Evolutionary conservation across 2,329 filamentous ascomycete species (phyloP).

Genomic region (Ophiostoma ips): DNA sequence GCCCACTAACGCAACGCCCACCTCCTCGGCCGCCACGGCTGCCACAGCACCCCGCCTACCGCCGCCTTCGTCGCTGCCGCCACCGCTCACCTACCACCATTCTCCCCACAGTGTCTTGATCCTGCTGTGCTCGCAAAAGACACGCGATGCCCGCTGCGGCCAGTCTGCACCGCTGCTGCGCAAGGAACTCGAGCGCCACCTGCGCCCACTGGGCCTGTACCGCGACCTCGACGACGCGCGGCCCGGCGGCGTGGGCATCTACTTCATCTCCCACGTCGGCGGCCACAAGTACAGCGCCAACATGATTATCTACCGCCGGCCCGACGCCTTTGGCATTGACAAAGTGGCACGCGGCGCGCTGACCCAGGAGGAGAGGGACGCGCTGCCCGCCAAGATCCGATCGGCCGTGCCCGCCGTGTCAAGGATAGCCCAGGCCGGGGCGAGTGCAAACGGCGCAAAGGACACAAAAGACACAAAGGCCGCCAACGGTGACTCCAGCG

Average conservation of each 20-base stretch:
- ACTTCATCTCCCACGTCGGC: slow-evolving; percentile 92
- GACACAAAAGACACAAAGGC: background rate
- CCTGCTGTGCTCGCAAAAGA: slow-evolving; percentile 85
- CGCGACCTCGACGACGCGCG: slow-evolving; percentile 79
- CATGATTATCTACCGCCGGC: slow-evolving; percentile 73
- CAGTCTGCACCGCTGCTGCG: slow-evolving; percentile 84
- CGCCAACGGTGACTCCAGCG: slow-evolving; percentile 15
- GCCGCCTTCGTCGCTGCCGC: slow-evolving; percentile 15
- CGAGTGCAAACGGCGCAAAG: too few relatives aligned
- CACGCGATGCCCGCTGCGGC: slow-evolving; percentile 87
- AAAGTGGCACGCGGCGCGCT: slow-evolving; percentile 24
- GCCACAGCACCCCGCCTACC: slow-evolving; percentile 11
- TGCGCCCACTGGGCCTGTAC: slow-evolving; percentile 71
- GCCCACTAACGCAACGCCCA: slow-evolving; percentile 54
- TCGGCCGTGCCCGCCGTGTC: slow-evolving; percentile 18
- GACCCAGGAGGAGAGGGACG: slow-evolving; percentile 23
- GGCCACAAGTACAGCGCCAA: slow-evolving; percentile 96
- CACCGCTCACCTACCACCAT: slow-evolving; percentile 35
- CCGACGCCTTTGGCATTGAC: slow-evolving; percentile 42
- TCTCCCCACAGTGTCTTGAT: slow-evolving; percentile 79
- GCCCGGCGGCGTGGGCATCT: slow-evolving; percentile 84
- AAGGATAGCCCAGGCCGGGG: slow-evolving; percentile 15
- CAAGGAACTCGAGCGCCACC: slow-evolving; percentile 77
- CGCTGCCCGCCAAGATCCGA: slow-evolving; percentile 13
- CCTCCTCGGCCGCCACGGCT: background rate